Evolutionary conservation across 1,284 basidiomycete genomes (phyloP), one percentile per base, ranked within the genome.

Genomic region (Moesziomyces sp.): DNA sequence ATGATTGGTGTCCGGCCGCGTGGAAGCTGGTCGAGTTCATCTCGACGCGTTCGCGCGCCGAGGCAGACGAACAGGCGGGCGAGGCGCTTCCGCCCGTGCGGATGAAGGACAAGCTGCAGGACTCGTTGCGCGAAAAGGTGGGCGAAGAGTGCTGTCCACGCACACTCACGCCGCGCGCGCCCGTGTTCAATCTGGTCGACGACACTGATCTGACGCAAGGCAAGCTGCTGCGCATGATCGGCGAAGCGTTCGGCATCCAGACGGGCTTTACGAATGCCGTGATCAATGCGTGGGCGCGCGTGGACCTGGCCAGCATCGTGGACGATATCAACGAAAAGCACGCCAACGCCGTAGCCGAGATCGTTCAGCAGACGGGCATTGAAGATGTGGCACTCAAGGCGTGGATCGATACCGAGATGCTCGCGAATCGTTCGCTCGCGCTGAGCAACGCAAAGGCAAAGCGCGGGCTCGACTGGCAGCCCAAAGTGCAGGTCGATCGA

Each of bases 321-420:
- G 68, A 80, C n/a, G 74, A 79, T 4, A 58, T 74, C 46, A 80
- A 78, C 58, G 74, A 69, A 23, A 78, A 77, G 59, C 76, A 80
- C 46, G 21, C 30, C 9, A 55, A 21, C 6, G 58, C 50, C 35
- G 51, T 72, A 13, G 52, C 30, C 30, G 59, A 62, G 47, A 54
- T 72, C 18, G 44, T 65, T 19, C 30, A 60, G 23, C 13, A 57
- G 35, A 53, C 49, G 14, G 54, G 54, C 18, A 51, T 61, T 3
- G 23, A 54, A 4, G 35, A 53, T 9, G 24, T 44, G 6, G 51
- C 68, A 4, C 40, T 71, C 5, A 62, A 44, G 35, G 59, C 52
- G 5, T 61, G 56, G 47, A 46, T 69, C 44, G 70, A 74, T 45
- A 42, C 49, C 2, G 74, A 80, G 26, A 10, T 66, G 50, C 49